These are phyloP conservation scores for Cladophialophora exuberans DNA, from an alignment of 2,329 filamentous ascomycete species.

Conservation along the genomic window DNA sequence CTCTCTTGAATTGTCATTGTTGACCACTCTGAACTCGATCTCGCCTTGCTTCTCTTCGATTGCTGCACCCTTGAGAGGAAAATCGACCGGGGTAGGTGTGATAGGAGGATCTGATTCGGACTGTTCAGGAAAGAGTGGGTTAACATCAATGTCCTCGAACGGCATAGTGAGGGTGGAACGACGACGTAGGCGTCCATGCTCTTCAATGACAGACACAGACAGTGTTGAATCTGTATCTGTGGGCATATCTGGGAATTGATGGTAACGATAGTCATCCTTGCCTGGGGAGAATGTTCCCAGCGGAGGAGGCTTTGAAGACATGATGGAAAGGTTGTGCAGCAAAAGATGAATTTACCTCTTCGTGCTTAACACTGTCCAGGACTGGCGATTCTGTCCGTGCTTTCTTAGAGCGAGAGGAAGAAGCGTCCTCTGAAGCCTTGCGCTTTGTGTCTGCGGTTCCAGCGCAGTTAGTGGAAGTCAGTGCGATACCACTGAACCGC, in stretches of 20 bases:
- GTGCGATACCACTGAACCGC: neutral
- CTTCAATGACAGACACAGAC: constrained; percentile 3
- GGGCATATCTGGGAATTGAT: constrained; percentile 12
- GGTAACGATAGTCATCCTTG: constrained; percentile 18
- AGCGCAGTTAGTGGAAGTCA: neutral
- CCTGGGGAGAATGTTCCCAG: constrained; percentile 12
- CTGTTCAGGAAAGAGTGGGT: constrained; percentile 11
- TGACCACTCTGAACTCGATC: constrained; percentile 96
- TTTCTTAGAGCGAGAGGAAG: constrained; percentile 51
- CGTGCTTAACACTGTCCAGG: constrained; percentile 32
- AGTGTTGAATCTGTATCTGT: constrained; percentile 14
- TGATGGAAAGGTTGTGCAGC: neutral
- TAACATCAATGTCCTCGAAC: constrained; percentile 7
- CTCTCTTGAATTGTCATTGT: constrained; percentile 88
- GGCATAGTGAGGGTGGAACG: neutral
- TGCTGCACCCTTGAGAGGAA: constrained; percentile 91
- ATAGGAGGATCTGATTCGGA: constrained; percentile 52
- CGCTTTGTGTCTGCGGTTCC: constrained; percentile 42
- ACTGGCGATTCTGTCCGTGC: constrained; percentile 52
- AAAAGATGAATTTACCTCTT: constrained; percentile 18
- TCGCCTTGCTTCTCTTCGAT: constrained; percentile 91
- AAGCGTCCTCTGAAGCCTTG: constrained; percentile 54
- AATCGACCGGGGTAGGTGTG: constrained; percentile 71
- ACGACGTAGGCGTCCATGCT: neutral
- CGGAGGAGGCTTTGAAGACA: neutral